Evolutionary conservation across 1,284 basidiomycete genomes (phyloP), one percentile per base, ranked within the genome.

Genomic region (Earliella scabrosa): DNA sequence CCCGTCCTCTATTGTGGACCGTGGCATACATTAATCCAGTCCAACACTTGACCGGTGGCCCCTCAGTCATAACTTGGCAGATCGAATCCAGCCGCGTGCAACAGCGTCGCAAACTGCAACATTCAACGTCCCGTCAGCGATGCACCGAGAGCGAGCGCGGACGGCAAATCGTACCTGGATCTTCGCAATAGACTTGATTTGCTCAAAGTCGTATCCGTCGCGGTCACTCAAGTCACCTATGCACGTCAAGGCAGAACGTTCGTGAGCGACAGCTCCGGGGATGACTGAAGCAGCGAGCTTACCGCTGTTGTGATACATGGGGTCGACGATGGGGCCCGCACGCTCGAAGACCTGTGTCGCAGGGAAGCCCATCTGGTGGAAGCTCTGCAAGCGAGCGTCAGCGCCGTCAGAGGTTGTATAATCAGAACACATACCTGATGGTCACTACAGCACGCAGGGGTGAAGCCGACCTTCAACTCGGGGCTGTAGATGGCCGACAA

Each of bases 281-380:
- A n/a, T 5, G 20, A 1, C 21, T 8, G 18, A 20, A 34, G 14
- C 21, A 44, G 26, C 2, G 13, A 4, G 43, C 79, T 44, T 60
- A 85, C 86, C 90, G 63, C 87, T 88, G 68, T 90, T 90, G 70
- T 92, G 90, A 66, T 92, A 92, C 88, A 91, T 91, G 5, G 92
- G 92, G 72, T 95, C 92, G 7, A 80, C 85, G 67, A 95, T 87
- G 16, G 82, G 83, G 13, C 92, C 93, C 1, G 88, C 90, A 55
- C 93, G 87, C 69, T 95, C 91, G 64, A 91, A 92, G 7, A 92
- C 79, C 62, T 92, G 89, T 0, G 90, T 91, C 0, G 93, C 83
- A 4, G 92, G 86, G 77, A 87, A 95, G 11, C 92, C 93, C 66
- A 87, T 85, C 50, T 87, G 74, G 60, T 90, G 82, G 82, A 95